Evolutionary conservation across 2,329 filamentous ascomycete genomes (phyloP).

Genomic region (Xylaria hypoxylon): DNA sequence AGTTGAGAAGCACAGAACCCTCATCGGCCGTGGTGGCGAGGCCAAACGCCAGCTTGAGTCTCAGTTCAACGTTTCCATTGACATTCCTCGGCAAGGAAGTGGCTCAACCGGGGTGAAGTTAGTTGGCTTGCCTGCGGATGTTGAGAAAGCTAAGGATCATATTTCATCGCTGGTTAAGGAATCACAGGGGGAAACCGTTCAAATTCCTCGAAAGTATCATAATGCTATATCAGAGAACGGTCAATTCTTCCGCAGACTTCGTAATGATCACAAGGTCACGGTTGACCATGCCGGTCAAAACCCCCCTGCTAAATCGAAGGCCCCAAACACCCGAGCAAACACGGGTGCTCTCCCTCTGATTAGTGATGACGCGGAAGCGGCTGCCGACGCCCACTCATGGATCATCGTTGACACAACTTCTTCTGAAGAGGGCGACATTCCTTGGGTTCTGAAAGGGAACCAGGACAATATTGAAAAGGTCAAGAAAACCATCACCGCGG

Average conservation of each 20-base stretch:
- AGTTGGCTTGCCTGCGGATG: conserved; percentile 79
- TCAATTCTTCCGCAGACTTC: conserved; percentile 90
- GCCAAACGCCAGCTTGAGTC: conserved; percentile 86
- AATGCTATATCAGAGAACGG: conserved; percentile 89
- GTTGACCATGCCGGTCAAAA: conserved; percentile 90
- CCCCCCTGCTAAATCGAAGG: conserved; percentile 75
- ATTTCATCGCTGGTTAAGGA: conserved; percentile 83
- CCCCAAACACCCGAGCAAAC: conserved; percentile 66
- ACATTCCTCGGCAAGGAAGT: conserved; percentile 90
- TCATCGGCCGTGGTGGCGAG: conserved; percentile 94
- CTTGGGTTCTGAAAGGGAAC: conserved; percentile 88
- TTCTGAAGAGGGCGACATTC: conserved; percentile 77
- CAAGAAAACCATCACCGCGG: conserved; percentile 77
- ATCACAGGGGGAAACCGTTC: conserved; percentile 87
- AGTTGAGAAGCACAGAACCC: conserved; percentile 86
- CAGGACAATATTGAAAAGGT: conserved; percentile 85
- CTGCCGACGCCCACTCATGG: conserved; percentile 82
- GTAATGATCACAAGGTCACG: conserved; percentile 86
- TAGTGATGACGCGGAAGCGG: conserved; percentile 80
- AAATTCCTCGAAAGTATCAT: conserved; percentile 84
- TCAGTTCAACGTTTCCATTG: conserved; percentile 86
- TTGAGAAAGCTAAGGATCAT: conserved; percentile 88
- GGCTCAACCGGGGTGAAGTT: conserved; percentile 88
- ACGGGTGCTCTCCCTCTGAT: conserved; percentile 84
- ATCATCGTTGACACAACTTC: conserved; percentile 75